Base-by-base conservation (phyloP, 75 land plant genomes). In the Pinus taeda region DNA sequence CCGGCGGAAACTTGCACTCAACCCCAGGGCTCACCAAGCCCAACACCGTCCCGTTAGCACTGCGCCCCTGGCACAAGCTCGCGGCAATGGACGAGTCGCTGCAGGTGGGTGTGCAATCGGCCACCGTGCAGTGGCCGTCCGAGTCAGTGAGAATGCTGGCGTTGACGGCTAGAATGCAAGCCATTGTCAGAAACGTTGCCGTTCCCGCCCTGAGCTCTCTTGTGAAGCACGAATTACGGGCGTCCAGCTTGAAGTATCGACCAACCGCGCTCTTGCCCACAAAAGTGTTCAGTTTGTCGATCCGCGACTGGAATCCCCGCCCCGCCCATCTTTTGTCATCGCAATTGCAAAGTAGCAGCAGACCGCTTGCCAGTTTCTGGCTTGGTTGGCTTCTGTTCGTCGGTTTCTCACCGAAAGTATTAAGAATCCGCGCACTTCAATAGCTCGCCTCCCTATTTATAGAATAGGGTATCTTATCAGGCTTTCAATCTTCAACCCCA, bases 1-100 rank as follows among this genome's bases (percentile, higher is more conserved):
- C 93, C 6, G 93, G 93, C 36, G 74, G 70, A 83, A 87, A 91
- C 60, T 83, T 87, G 83, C 95, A 91, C 57, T 88, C 83, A 4
- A n/a, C 63, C 57, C 84, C 90, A 11, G 86, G 90, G 14, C 42
- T 79, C 30, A 88, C 57, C 63, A 82, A 75, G 9, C 75, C 65
- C 74, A 72, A 84, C 59, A 55, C 63, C 15, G 37, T 72, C n/a
- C 60, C 85, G 53, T 49, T 62, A 18, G 26, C 15, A 62, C 37
- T 33, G 36, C 36, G 57, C 17, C 84, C 84, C 59, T 62, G 12
- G 83, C 93, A 89, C 8, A 12, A 6, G 6, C 63, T 24, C 22
- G 37, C 81, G 14, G 39, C 39, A 7, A 70, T 17, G 2, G 74
- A 30, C 42, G 62, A 20, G n/a, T 24, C 60, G 36, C 21, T 69